These are phyloP conservation scores for Camellia granthamiana DNA, from an alignment of 148 eudicot genomes.

Conservation along the genomic window DNA sequence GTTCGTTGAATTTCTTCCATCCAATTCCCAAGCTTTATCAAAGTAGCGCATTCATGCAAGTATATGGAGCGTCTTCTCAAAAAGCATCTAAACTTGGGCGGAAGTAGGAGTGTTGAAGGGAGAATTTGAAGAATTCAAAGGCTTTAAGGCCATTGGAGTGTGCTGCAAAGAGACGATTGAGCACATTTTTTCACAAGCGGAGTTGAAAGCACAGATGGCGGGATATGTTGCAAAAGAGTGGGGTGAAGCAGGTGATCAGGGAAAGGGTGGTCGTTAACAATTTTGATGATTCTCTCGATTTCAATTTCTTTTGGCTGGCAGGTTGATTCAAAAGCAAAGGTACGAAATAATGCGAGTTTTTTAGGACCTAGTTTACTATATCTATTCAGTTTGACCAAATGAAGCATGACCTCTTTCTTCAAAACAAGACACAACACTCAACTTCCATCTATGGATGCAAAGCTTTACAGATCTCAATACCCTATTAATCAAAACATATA, in stretches of 20 bases:
- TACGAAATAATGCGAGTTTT: slow-evolving; percentile 13
- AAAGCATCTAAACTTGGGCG: slow-evolving; percentile 67
- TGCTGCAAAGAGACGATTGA: slow-evolving; percentile 64
- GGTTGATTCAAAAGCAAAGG: slow-evolving; percentile 28
- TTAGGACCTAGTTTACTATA: slow-evolving; percentile 14
- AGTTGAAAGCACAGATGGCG: slow-evolving; percentile 42
- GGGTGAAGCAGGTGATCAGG: slow-evolving; percentile 62
- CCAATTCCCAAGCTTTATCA: slow-evolving; percentile 74
- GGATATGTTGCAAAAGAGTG: slow-evolving; percentile 42
- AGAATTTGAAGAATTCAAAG: slow-evolving; percentile 66
- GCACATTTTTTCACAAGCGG: slow-evolving; percentile 65
- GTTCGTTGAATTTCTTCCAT: slow-evolving; percentile 50
- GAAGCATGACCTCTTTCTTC: slow-evolving; percentile 20
- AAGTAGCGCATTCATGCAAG: slow-evolving; percentile 83
- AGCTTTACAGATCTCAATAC: neutral
- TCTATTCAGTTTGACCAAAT: slow-evolving; percentile 4
- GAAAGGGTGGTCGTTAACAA: slow-evolving; percentile 76
- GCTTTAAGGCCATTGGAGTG: slow-evolving; percentile 94
- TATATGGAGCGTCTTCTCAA: slow-evolving; percentile 79
- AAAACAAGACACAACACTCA: neutral
- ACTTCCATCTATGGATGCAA: slow-evolving; percentile 7
- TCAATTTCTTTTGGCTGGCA: slow-evolving; percentile 25
- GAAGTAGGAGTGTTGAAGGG: slow-evolving; percentile 35
- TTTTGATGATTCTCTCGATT: slow-evolving; percentile 48
- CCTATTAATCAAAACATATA: neutral